These are phyloP conservation scores for Aurinia saxatilis DNA, from an alignment of 345 rosid species.

Conservation along the genomic window DNA sequence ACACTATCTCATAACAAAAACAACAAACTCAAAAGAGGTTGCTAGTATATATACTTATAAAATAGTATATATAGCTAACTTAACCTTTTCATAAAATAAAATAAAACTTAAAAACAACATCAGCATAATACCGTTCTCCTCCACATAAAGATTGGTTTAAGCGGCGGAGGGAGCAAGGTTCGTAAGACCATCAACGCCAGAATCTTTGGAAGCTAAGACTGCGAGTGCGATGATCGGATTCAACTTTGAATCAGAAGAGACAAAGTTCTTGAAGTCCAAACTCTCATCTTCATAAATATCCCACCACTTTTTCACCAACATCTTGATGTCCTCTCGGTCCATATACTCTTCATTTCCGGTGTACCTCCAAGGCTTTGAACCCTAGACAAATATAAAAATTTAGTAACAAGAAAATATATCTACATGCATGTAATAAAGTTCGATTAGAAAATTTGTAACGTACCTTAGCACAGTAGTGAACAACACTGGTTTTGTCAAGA, in stretches of 20 bases:
- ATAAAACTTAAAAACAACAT: background rate
- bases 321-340: slow-evolving; percentile 52
- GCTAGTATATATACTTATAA: slow-evolving; percentile 1
- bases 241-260: slow-evolving; percentile 3
- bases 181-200: background rate
- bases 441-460: background rate
- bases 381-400: slow-evolving; percentile 22
- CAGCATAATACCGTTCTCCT: background rate
- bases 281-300: slow-evolving; percentile 52
- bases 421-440: too few relatives aligned
- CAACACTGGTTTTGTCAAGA: slow-evolving; percentile 42
- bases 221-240: slow-evolving; percentile 4
- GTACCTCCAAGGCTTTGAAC: slow-evolving; percentile 67
- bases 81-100: background rate
- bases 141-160: background rate
- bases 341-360: slow-evolving; percentile 50
- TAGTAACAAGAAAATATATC: background rate
- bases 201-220: background rate
- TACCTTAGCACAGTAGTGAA: slow-evolving; percentile 58
- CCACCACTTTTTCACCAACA: slow-evolving; percentile 60
- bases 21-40: background rate
- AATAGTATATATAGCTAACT: background rate
- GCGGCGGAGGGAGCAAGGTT: slow-evolving; percentile 21
- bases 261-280: slow-evolving; percentile 37
- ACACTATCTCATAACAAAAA: too few relatives aligned